These are phyloP conservation scores for Syzygium aromaticum DNA, from an alignment of 345 rosid species.

Conservation along the genomic window DNA sequence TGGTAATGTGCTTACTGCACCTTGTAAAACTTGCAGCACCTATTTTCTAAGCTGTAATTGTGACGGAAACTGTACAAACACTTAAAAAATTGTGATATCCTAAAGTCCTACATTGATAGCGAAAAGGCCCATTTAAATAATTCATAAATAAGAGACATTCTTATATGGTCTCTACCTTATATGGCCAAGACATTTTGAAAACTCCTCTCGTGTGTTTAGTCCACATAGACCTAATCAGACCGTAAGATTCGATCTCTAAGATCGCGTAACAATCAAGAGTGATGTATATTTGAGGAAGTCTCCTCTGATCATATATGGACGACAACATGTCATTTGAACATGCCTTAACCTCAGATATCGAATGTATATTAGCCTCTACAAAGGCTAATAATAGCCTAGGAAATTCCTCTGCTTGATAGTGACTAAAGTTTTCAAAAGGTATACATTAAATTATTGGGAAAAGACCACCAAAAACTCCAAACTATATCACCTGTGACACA, in stretches of 20 bases:
- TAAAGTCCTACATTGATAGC: neutral
- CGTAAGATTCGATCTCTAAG: neutral
- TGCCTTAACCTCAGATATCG: neutral
- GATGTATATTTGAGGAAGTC: neutral
- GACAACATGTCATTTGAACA: neutral
- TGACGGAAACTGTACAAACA: fast-evolving
- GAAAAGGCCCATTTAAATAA: neutral
- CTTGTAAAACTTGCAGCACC: neutral
- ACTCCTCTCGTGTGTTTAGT: neutral
- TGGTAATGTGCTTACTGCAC: neutral
- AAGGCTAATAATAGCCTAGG: neutral
- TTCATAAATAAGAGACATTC: neutral
- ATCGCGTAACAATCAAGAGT: neutral
- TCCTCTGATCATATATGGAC: neutral
- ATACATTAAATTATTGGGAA: neutral
- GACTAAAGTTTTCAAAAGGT: neutral
- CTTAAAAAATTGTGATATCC: neutral
- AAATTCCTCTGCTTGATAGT: neutral
- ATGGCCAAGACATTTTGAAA: neutral
- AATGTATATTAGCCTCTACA: neutral
- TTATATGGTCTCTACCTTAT: neutral
- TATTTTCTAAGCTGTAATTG: neutral
- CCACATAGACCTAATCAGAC: neutral
- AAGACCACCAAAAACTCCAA: too few relatives aligned
- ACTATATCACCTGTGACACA: too few relatives aligned